phyloP scores from a whole-genome alignment of 129 eudicot species.

The Flaveria trinervia region DNA sequence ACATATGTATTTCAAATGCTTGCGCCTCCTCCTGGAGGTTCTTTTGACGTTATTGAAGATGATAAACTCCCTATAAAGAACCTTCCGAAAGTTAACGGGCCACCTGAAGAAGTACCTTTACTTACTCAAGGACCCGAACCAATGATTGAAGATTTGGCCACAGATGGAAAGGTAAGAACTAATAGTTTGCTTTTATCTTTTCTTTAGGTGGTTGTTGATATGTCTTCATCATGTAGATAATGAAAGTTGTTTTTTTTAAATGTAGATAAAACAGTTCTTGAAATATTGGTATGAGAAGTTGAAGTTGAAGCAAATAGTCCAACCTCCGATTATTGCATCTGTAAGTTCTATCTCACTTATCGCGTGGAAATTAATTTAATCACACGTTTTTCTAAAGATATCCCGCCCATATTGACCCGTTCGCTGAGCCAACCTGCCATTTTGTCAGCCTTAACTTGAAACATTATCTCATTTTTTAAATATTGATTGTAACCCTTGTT shows the following conservation, averaged over 20 bases:
- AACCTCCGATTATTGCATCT: conserved; percentile 99
- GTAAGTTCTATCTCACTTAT: conserved; percentile 46
- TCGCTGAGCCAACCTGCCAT: background rate
- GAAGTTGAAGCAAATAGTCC: conserved; percentile 93
- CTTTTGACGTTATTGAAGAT: conserved; percentile 59
- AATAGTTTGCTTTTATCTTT: background rate
- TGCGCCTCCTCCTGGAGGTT: conserved; percentile 89
- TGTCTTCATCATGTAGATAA: background rate
- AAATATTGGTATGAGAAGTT: conserved; percentile 66
- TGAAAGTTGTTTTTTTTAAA: background rate
- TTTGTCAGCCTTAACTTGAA: background rate
- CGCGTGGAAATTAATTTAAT: background rate
- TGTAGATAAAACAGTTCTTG: conserved; percentile 61
- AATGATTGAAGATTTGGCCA: conserved; percentile 34
- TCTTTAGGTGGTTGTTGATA: conserved; percentile 1
- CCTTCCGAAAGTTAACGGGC: conserved; percentile 22
- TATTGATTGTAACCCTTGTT: background rate
- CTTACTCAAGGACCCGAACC: conserved; percentile 52
- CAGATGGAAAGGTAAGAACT: conserved; percentile 55
- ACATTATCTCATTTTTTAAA: background rate
- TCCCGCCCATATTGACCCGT: background rate
- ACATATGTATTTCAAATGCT: conserved; percentile 96
- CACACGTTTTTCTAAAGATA: background rate
- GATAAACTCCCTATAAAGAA: conserved; percentile 57
- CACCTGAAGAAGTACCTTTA: conserved; percentile 78